These are phyloP conservation scores for Neocucurbitaria cava DNA, from an alignment of 2,329 filamentous ascomycete genomes.

Conservation along the genomic window DNA sequence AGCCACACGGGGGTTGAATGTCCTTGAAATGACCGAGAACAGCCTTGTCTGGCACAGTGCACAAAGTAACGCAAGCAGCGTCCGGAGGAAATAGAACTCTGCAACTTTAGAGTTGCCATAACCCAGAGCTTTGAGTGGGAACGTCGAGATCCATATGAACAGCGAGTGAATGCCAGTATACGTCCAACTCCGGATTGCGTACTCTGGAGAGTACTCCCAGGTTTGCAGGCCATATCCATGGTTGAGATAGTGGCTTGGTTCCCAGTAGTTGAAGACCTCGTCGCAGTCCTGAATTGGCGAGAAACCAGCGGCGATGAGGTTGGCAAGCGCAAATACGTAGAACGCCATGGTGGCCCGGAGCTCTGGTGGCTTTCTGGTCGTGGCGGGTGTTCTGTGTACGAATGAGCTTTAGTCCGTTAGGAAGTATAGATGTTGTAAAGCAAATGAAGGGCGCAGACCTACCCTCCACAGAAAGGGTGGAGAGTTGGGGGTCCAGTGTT, in stretches of 20 bases:
- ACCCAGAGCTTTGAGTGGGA: conserved; percentile 51
- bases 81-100: conserved; percentile 89
- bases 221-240: conserved; percentile 95
- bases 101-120: conserved; percentile 51
- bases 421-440: background rate
- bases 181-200: conserved; percentile 93
- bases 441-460: background rate
- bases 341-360: conserved; percentile 78
- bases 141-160: conserved; percentile 69
- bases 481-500: background rate
- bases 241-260: conserved; percentile 90
- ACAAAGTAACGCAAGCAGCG: conserved; percentile 75
- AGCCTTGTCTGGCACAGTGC: conserved; percentile 83
- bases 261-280: conserved; percentile 99
- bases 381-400: conserved; percentile 11
- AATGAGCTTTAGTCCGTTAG: background rate
- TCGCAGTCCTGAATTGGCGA: conserved; percentile 97
- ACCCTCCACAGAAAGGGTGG: background rate
- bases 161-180: conserved; percentile 83
- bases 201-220: conserved; percentile 97
- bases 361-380: conserved; percentile 41
- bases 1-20: conserved; percentile 82
- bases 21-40: conserved; percentile 77
- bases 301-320: conserved; percentile 77
- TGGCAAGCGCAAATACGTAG: conserved; percentile 77